Evolutionary conservation across 306 rosid genomes (phyloP).

Genomic region (Oemleria cerasiformis): DNA sequence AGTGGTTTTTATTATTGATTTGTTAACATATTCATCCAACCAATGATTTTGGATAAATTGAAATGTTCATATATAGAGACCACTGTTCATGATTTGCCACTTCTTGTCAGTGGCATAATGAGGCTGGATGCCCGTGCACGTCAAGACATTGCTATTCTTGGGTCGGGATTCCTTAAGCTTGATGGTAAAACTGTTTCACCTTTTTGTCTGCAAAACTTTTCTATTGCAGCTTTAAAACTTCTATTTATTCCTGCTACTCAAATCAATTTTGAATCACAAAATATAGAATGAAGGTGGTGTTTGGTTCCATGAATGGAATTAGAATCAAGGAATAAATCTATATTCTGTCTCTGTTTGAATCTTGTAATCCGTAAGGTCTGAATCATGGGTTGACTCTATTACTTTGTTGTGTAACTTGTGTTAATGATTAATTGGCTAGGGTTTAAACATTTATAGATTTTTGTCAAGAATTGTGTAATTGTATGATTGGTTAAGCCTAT

Average conservation of each 20-base stretch:
- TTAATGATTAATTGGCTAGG: too few relatives aligned
- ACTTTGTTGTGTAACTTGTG: too few relatives aligned
- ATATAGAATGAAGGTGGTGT: background rate
- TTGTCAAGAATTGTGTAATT: background rate
- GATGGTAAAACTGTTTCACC: conserved; percentile 54
- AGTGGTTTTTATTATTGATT: background rate
- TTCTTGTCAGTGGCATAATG: conserved; percentile 75
- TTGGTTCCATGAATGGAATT: background rate
- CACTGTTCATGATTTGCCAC: conserved; percentile 26
- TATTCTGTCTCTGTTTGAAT: background rate
- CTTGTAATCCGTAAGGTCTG: background rate
- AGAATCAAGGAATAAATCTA: background rate
- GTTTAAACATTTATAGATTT: too few relatives aligned
- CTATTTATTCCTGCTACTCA: background rate
- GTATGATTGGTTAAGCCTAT: background rate
- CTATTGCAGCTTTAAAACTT: conserved; percentile 17
- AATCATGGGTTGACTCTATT: background rate
- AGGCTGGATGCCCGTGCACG: conserved; percentile 86
- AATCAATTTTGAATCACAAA: background rate
- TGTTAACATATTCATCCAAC: background rate
- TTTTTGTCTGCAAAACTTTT: conserved; percentile 10
- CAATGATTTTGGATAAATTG: background rate
- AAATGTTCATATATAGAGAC: conserved; percentile 11
- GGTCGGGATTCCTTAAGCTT: conserved; percentile 79
- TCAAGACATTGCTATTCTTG: conserved; percentile 86